Percentiles rank a stretch among this genome's conserved stretches.
phyloP scores from a whole-genome alignment of 768 basidiomycete genomes.

The Mycena pura region DNA sequence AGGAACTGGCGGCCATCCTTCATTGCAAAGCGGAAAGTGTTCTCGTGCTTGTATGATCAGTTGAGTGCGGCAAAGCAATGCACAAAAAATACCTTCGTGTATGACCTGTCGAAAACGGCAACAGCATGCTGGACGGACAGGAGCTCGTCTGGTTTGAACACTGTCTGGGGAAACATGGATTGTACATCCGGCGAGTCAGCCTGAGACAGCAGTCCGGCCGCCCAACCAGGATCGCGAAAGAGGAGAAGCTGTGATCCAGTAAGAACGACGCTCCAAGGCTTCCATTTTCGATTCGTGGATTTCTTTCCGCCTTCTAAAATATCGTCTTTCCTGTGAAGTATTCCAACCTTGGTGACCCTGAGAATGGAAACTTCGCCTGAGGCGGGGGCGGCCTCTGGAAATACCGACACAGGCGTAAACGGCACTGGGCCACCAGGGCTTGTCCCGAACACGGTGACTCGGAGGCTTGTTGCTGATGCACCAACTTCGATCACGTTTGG shows the following conservation, averaged over 20 bases:
- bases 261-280: slow-evolving; percentile 80
- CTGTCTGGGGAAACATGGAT: slow-evolving; percentile 44
- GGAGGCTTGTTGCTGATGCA: slow-evolving; percentile 45
- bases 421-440: slow-evolving; percentile 43
- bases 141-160: slow-evolving; percentile 85
- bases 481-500: slow-evolving; percentile 66
- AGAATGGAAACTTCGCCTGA: slow-evolving; percentile 51
- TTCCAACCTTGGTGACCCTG: slow-evolving; percentile 80
- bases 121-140: slow-evolving; percentile 78
- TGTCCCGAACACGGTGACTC: slow-evolving; percentile 45
- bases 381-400: slow-evolving; percentile 32
- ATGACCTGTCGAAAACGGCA: slow-evolving; percentile 81
- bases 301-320: slow-evolving; percentile 78
- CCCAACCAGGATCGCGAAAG: slow-evolving; percentile 77
- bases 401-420: slow-evolving; percentile 32
- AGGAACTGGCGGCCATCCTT: slow-evolving; percentile 83
- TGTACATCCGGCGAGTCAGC: slow-evolving; percentile 42
- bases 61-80: background rate
- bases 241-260: slow-evolving; percentile 92
- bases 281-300: slow-evolving; percentile 85
- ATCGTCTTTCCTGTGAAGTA: slow-evolving; percentile 86
- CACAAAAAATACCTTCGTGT: slow-evolving; percentile 66
- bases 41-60: slow-evolving; percentile 54
- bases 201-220: slow-evolving; percentile 51
- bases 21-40: slow-evolving; percentile 81